Conservation (phyloP, 129 eudicot genomes). For the Smallanthus sonchifolius region DNA sequence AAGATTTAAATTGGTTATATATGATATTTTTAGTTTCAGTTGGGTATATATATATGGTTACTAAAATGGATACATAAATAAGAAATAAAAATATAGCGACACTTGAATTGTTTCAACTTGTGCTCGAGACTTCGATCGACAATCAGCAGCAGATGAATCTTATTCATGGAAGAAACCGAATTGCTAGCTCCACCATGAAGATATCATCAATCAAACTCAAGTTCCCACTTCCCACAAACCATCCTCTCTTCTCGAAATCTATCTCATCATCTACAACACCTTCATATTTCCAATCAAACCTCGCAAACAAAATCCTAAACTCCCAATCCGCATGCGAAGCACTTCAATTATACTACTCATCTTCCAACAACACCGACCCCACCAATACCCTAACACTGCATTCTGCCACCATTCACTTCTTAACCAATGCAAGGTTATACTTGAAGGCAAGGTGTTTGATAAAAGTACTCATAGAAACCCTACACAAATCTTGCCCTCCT, state of each 20-base stretch:
- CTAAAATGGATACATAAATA: no score
- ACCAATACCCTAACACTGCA: constrained; percentile 48
- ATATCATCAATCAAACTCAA: constrained; percentile 29
- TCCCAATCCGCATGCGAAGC: constrained; percentile 54
- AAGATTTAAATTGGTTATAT: no score
- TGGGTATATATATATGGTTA: no score
- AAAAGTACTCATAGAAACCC: constrained; percentile 59
- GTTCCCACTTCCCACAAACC: constrained; percentile 2
- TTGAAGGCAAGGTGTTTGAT: constrained; percentile 83
- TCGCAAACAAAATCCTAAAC: constrained; percentile 44
- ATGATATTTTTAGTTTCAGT: no score
- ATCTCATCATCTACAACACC: constrained; percentile 29
- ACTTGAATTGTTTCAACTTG: not conserved
- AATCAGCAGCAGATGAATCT: constrained; percentile 25
- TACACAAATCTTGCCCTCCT: constrained; percentile 42
- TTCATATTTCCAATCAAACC: constrained; percentile 34
- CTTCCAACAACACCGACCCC: constrained; percentile 31
- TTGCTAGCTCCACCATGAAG: constrained; percentile 35
- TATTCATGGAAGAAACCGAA: constrained; percentile 26
- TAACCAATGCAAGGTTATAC: constrained; percentile 52
- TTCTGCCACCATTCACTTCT: constrained; percentile 46
- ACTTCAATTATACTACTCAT: constrained; percentile 40
- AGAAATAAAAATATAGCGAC: not conserved
- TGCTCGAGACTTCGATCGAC: not conserved
- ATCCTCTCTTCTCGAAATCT: constrained; percentile 10